These are phyloP conservation scores for Cryptomeria japonica DNA, from an alignment of 75 land plant species.

Conservation along the genomic window DNA sequence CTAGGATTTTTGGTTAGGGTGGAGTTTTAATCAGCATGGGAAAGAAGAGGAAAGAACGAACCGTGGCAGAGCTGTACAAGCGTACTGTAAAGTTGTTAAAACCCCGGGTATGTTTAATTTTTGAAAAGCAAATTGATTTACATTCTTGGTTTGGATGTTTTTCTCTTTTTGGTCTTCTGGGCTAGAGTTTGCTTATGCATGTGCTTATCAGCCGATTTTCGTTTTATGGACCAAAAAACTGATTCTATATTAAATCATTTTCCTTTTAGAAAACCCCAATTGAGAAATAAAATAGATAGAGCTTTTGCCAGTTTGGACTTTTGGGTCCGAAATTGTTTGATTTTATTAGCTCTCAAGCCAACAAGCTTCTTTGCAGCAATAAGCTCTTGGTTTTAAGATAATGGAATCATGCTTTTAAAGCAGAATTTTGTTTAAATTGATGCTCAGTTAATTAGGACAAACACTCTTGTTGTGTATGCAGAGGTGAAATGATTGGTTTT, in stretches of 20 bases:
- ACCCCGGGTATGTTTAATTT: neutral
- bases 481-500: neutral
- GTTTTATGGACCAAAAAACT: neutral
- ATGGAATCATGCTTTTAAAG: neutral
- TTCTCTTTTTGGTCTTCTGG: neutral
- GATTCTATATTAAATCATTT: neutral
- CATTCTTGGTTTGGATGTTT: neutral
- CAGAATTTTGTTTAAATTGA: neutral
- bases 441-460: neutral
- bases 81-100: neutral
- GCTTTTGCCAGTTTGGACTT: neutral
- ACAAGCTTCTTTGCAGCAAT: neutral
- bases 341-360: neutral
- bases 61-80: conserved; percentile 4
- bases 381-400: neutral
- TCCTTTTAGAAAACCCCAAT: neutral
- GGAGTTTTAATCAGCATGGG: neutral
- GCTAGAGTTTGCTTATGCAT: neutral
- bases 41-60: neutral
- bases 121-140: neutral
- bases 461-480: neutral
- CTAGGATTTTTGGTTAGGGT: neutral
- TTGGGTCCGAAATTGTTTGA: neutral
- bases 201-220: neutral
- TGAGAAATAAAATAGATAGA: neutral